Evolutionary conservation across 768 basidiomycete species (phyloP).

Genomic region (Dentipellis fragilis): DNA sequence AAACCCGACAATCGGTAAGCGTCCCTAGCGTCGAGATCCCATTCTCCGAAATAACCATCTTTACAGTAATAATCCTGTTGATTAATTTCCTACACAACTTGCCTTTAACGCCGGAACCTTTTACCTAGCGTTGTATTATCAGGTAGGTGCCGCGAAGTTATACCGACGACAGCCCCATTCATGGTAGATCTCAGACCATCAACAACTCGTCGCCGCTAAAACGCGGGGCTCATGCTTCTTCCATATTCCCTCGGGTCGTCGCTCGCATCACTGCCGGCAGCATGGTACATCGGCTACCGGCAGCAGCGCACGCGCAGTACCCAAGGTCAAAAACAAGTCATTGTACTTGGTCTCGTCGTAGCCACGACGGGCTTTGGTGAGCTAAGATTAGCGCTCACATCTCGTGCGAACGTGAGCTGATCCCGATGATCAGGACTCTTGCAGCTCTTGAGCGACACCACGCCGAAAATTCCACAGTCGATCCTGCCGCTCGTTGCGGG

Average conservation of each 20-base stretch:
- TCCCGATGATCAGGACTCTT: slow-evolving; percentile 44
- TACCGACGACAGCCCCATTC: no score
- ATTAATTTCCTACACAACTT: slow-evolving; percentile 72
- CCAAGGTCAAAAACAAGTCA: slow-evolving; percentile 55
- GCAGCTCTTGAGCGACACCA: slow-evolving; percentile 45
- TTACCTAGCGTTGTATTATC: slow-evolving; percentile 76
- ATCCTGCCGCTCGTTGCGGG: slow-evolving; percentile 65
- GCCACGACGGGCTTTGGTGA: slow-evolving; percentile 68
- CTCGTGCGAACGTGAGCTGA: slow-evolving; percentile 1
- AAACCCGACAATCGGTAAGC: slow-evolving; percentile 49
- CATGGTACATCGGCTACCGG: slow-evolving; percentile 71
- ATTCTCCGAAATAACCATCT: slow-evolving; percentile 1
- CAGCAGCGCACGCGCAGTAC: slow-evolving; percentile 48
- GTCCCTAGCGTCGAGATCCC: not conserved
- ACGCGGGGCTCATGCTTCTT: slow-evolving; percentile 65
- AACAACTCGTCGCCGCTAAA: slow-evolving; percentile 57
- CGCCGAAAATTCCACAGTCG: slow-evolving; percentile 34
- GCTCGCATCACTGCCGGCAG: slow-evolving; percentile 73
- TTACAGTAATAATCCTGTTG: slow-evolving; percentile 50
- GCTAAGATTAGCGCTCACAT: slow-evolving; percentile 2
- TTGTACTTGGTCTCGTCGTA: slow-evolving; percentile 52
- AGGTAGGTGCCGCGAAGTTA: slow-evolving; percentile 33
- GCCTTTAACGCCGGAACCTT: slow-evolving; percentile 80
- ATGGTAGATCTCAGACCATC: slow-evolving; percentile 39
- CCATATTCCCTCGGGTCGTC: slow-evolving; percentile 84